phyloP scores from a whole-genome alignment of 495 filamentous ascomycete species.

The Chaetomium tenue region DNA sequence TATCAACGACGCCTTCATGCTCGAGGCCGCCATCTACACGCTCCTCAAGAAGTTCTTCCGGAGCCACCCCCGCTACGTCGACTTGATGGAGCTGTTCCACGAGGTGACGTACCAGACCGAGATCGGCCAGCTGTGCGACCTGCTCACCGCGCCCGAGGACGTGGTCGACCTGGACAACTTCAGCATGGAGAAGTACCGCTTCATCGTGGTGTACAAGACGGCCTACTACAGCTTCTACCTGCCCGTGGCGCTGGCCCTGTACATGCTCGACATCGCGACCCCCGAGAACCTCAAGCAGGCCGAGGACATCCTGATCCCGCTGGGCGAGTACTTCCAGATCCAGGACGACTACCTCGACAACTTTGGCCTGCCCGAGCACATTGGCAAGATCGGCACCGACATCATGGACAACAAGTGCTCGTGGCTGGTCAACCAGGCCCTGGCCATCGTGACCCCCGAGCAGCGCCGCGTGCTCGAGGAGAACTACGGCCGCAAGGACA shows the following conservation, averaged over 20 bases:
- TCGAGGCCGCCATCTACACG: conserved; percentile 84
- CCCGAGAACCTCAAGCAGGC: conserved; percentile 79
- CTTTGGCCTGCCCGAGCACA: conserved; percentile 83
- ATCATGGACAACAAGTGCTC: conserved; percentile 99
- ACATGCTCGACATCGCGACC: conserved; percentile 77
- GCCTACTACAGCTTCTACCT: conserved; percentile 99
- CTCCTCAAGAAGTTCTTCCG: conserved; percentile 93
- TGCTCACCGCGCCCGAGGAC: conserved; percentile 95
- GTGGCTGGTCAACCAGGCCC: conserved; percentile 93
- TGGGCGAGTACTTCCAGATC: conserved; percentile 98
- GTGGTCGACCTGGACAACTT: conserved; percentile 88
- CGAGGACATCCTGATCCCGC: conserved; percentile 91
- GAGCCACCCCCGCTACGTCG: conserved; percentile 77
- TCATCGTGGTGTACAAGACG: conserved; percentile 99
- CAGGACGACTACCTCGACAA: conserved; percentile 99
- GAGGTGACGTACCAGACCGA: conserved; percentile 91
- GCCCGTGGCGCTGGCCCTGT: conserved; percentile 85
- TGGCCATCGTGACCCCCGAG: conserved; percentile 69
- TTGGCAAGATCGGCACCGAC: conserved; percentile 98
- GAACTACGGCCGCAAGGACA: conserved; percentile 89
- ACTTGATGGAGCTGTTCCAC: conserved; percentile 93
- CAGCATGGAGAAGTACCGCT: conserved; percentile 89
- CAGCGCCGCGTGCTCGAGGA: conserved; percentile 79
- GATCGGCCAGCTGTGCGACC: conserved; percentile 87
- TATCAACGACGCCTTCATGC: conserved; percentile 98